Conservation (phyloP, 768 basidiomycete species). For the Podaxis mareebaensis region DNA sequence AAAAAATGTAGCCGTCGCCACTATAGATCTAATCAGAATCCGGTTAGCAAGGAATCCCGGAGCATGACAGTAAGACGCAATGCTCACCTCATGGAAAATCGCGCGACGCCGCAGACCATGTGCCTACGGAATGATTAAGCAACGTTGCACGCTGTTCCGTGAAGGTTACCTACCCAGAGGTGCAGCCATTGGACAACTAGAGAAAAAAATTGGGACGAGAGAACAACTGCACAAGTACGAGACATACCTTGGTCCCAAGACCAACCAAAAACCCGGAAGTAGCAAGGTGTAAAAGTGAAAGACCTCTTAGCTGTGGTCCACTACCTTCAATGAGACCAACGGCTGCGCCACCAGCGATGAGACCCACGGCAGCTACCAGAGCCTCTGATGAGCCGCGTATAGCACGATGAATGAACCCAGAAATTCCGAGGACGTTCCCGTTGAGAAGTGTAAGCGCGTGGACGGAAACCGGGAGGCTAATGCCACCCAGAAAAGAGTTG, state of each 20-base stretch:
- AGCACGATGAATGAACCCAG: slow-evolving; percentile 58
- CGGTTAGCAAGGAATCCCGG: slow-evolving; percentile 7
- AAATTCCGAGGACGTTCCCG: slow-evolving; percentile 59
- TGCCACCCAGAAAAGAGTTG: slow-evolving; percentile 56
- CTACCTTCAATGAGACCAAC: slow-evolving; percentile 41
- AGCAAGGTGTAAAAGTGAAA: slow-evolving; percentile 31
- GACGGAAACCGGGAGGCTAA: slow-evolving; percentile 51
- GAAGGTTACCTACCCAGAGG: slow-evolving; percentile 50
- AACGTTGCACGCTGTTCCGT: background rate
- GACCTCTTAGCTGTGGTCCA: slow-evolving; percentile 27
- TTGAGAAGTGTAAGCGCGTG: slow-evolving; percentile 55
- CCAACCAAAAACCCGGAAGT: slow-evolving; percentile 60
- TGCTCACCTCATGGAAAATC: slow-evolving; percentile 52
- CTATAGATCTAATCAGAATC: slow-evolving; percentile 43
- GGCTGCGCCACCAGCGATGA: slow-evolving; percentile 49
- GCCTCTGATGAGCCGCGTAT: slow-evolving; percentile 46
- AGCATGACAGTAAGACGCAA: slow-evolving; percentile 8
- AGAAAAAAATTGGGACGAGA: slow-evolving; percentile 11
- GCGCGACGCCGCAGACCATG: slow-evolving; percentile 63
- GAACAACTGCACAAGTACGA: background rate
- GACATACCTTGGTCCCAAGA: slow-evolving; percentile 52
- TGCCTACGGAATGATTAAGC: slow-evolving; percentile 39
- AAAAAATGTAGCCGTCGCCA: slow-evolving; percentile 56
- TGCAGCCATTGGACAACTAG: slow-evolving; percentile 63
- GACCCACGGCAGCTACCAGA: slow-evolving; percentile 40